Conservation (phyloP, 352 stramenopile species). For the Halophytophthora polymorphica region DNA sequence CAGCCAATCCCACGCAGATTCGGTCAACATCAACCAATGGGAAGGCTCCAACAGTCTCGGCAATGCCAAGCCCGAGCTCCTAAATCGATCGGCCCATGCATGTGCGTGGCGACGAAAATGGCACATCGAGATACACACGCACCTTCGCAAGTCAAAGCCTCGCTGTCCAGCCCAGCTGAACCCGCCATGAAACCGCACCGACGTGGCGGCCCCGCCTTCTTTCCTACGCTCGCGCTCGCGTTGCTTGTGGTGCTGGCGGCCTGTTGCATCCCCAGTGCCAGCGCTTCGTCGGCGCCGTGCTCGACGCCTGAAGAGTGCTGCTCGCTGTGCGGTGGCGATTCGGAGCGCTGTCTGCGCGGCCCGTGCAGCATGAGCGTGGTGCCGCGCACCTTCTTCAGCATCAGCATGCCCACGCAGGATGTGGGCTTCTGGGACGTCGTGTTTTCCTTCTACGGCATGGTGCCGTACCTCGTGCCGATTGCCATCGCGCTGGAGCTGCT, state of each 20-base stretch:
- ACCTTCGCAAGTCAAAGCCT: not conserved
- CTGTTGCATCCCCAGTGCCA: not conserved
- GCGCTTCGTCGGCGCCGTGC: conserved; percentile 20
- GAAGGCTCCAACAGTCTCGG: too few species aligned
- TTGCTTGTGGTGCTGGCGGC: not conserved
- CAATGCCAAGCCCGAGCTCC: too few species aligned
- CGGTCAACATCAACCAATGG: too few species aligned
- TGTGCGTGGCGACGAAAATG: too few species aligned
- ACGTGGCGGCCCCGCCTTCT: too few species aligned
- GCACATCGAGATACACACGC: not conserved
- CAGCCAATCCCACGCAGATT: too few species aligned
- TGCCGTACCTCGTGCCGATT: conserved; percentile 50
- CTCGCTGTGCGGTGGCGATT: conserved; percentile 38
- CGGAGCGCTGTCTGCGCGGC: conserved; percentile 43
- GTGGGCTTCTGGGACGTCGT: conserved; percentile 49
- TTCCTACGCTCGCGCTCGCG: not conserved
- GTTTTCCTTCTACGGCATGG: conserved; percentile 51
- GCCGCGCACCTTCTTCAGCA: conserved; percentile 48
- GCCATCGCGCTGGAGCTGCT: conserved; percentile 38
- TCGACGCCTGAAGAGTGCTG: conserved; percentile 41
- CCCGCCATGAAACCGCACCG: not conserved
- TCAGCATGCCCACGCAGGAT: conserved; percentile 33
- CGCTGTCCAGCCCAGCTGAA: not conserved
- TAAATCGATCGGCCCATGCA: too few species aligned
- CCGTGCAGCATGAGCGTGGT: conserved; percentile 46